These are phyloP conservation scores for Galeopsis tetrahit DNA, from an alignment of 257 asterid genomes.

Conservation along the genomic window DNA sequence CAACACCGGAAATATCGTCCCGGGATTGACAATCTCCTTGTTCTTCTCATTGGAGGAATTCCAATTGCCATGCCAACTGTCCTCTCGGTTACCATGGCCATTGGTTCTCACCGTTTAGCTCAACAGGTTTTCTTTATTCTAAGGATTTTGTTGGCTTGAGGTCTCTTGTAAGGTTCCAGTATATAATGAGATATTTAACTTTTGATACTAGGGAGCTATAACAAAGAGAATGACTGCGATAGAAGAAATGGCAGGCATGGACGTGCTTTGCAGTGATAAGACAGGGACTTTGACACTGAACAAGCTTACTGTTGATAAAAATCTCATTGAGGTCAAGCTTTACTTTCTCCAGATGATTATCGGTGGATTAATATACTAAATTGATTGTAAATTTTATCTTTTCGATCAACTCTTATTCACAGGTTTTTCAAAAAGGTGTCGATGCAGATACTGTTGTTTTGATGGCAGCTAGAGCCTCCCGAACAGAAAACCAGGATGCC, in stretches of 20 bases:
- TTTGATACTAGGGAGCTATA: slow-evolving; percentile 74
- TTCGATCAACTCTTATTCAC: slow-evolving; percentile 24
- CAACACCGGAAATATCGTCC: slow-evolving; percentile 88
- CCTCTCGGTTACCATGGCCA: slow-evolving; percentile 98
- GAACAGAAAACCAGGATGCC: slow-evolving; percentile 96
- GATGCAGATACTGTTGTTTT: slow-evolving; percentile 93
- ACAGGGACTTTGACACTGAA: slow-evolving; percentile 91
- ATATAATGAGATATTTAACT: neutral
- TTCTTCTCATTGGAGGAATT: slow-evolving; percentile 96
- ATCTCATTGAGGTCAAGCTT: slow-evolving; percentile 77
- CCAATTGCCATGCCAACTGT: slow-evolving; percentile 99
- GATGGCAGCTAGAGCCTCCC: slow-evolving; percentile 97
- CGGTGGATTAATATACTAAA: neutral
- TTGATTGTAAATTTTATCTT: neutral
- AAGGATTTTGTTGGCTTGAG: slow-evolving; percentile 8
- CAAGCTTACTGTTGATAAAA: slow-evolving; percentile 95
- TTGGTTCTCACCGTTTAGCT: slow-evolving; percentile 96
- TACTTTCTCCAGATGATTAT: slow-evolving; percentile 7
- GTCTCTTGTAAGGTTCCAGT: slow-evolving; percentile 2
- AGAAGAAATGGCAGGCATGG: slow-evolving; percentile 99
- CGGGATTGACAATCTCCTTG: slow-evolving; percentile 96
- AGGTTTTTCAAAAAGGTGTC: slow-evolving; percentile 84
- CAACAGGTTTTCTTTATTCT: slow-evolving; percentile 70
- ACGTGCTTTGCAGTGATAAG: slow-evolving; percentile 96
- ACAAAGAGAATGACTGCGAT: slow-evolving; percentile 98